A percentile compares a stretch with the other conserved stretches of the same genome.
These are phyloP conservation scores for Psilocybe cubensis DNA, from an alignment of 768 basidiomycete species.

Conservation along the genomic window DNA sequence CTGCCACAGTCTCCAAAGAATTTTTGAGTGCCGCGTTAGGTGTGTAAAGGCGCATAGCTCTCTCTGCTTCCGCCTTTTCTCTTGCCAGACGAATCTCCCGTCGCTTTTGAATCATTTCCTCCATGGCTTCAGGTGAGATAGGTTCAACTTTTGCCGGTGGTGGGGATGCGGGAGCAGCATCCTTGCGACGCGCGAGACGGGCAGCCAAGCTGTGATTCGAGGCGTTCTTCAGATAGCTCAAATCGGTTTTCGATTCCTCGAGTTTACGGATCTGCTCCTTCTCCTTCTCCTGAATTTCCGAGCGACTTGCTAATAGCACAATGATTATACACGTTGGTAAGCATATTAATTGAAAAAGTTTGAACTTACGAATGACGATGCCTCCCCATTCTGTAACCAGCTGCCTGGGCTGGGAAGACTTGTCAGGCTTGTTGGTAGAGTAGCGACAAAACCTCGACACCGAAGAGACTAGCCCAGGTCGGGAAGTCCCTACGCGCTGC, in stretches of 20 bases:
- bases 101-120: conserved; percentile 9
- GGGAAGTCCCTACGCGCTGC: conserved; percentile 17
- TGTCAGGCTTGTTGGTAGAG: conserved; percentile 9
- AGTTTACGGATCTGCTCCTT: neutral
- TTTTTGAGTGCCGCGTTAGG: conserved; percentile 4
- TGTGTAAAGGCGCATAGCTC: neutral
- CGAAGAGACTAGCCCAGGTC: conserved; percentile 14
- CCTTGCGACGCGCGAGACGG: conserved; percentile 16
- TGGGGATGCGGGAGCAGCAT: neutral
- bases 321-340: neutral
- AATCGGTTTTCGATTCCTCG: conserved; percentile 17
- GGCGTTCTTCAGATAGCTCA: conserved; percentile 31
- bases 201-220: conserved; percentile 26
- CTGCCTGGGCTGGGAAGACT: neutral
- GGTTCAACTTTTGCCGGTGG: neutral
- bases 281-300: conserved; percentile 8
- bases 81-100: conserved; percentile 23
- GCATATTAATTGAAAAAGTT: neutral
- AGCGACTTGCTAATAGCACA: conserved; percentile 5
- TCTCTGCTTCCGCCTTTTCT: conserved; percentile 12
- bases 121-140: conserved; percentile 5
- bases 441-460: conserved; percentile 1
- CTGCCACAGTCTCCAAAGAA: neutral
- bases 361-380: conserved; percentile 38
- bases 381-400: conserved; percentile 17